phyloP scores from a whole-genome alignment of 2,329 filamentous ascomycete genomes.

The Calonectria ilicicola region DNA sequence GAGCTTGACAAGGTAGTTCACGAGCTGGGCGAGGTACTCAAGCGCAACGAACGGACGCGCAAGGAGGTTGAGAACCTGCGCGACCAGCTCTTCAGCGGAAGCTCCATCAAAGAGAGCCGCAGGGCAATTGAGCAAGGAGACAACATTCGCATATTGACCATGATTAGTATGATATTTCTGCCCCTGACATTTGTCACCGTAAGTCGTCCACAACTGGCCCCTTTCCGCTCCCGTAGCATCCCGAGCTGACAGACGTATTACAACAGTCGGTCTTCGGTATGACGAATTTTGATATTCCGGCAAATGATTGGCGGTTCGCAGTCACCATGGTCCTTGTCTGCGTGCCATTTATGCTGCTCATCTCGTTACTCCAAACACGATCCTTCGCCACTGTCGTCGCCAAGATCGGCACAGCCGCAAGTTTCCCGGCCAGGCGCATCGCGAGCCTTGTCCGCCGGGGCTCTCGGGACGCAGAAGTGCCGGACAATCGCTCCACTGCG shows the following conservation, averaged over 20 bases:
- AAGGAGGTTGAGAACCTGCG: constrained; percentile 68
- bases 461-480: constrained; percentile 31
- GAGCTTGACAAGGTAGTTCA: constrained; percentile 65
- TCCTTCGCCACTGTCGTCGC: constrained; percentile 47
- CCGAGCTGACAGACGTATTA: not conserved
- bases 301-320: constrained; percentile 58
- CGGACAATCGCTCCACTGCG: constrained; percentile 36
- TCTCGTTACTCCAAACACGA: constrained; percentile 59
- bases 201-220: constrained; percentile 28
- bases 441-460: constrained; percentile 18
- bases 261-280: constrained; percentile 65
- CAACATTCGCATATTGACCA: constrained; percentile 70
- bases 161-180: constrained; percentile 71
- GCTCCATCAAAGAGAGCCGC: constrained; percentile 70
- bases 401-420: constrained; percentile 28
- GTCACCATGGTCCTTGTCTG: constrained; percentile 75
- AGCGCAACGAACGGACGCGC: constrained; percentile 64
- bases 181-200: constrained; percentile 72
- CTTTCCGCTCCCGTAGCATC: not conserved
- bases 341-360: constrained; percentile 61
- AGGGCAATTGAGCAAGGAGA: constrained; percentile 73
- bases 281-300: constrained; percentile 56
- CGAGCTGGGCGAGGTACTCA: constrained; percentile 59
- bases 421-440: constrained; percentile 12
- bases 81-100: constrained; percentile 73